Conservation (phyloP, 441 rosid species). For the Gossypium gossypioides region DNA sequence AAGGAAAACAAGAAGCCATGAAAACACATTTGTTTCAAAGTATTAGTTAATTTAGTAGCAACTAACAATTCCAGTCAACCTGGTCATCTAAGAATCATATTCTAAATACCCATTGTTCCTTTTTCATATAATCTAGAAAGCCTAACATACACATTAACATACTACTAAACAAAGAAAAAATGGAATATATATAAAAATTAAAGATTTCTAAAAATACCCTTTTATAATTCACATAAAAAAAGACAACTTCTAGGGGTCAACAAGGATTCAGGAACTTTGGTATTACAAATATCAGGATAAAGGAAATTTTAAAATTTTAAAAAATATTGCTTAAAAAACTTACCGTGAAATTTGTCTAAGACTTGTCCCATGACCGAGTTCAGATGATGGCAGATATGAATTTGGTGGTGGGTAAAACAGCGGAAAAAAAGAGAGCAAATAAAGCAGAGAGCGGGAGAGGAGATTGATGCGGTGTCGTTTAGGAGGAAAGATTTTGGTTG, state of each 20-base stretch:
- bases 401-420: background rate
- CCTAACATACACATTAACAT: no score
- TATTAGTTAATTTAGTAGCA: background rate
- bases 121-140: background rate
- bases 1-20: background rate
- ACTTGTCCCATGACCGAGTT: background rate
- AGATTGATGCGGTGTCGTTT: background rate
- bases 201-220: background rate
- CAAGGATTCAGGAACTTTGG: background rate
- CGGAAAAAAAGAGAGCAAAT: background rate
- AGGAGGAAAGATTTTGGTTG: background rate
- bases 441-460: background rate
- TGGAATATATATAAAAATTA: background rate
- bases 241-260: background rate
- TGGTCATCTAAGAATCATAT: background rate
- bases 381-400: background rate
- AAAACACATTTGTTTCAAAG: background rate
- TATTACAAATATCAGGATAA: background rate
- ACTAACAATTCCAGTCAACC: background rate
- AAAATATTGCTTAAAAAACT: background rate
- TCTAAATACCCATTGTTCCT: background rate
- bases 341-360: background rate
- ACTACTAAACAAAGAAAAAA: background rate
- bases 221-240: background rate
- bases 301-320: background rate